Conservation (phyloP, 768 basidiomycete genomes). For the Pulveroboletus ravenelii region DNA sequence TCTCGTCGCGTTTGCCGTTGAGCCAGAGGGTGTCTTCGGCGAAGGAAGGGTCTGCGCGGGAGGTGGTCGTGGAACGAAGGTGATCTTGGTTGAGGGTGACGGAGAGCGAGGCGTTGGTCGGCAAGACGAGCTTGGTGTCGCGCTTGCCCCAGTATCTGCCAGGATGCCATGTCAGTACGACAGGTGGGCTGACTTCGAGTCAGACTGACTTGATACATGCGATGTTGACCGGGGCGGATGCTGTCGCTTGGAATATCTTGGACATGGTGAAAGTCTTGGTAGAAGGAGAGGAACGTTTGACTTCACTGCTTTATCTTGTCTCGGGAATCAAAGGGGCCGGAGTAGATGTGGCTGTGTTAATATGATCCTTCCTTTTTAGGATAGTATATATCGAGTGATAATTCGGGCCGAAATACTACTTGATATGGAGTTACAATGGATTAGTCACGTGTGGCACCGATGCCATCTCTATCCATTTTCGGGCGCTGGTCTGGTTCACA, state of each 20-base stretch:
- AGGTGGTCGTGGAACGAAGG: conserved; percentile 89
- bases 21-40: conserved; percentile 84
- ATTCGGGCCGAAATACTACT: conserved; percentile 12
- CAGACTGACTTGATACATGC: conserved; percentile 87
- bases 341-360: conserved; percentile 20
- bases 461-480: conserved; percentile 19
- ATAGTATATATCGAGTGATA: not conserved
- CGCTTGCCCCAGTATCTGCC: conserved; percentile 98
- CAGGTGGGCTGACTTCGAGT: not conserved
- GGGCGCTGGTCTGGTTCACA: conserved; percentile 24
- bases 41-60: conserved; percentile 75
- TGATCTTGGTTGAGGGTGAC: conserved; percentile 97
- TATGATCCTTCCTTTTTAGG: conserved; percentile 14
- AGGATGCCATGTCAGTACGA: conserved; percentile 6
- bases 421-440: conserved; percentile 2
- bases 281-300: conserved; percentile 3
- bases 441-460: conserved; percentile 19
- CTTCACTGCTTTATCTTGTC: conserved; percentile 6
- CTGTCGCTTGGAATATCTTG: conserved; percentile 71
- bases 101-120: conserved; percentile 97
- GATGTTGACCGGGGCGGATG: conserved; percentile 93
- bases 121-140: conserved; percentile 89
- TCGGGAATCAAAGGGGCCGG: conserved; percentile 8
- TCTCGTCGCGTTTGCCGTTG: conserved; percentile 88
- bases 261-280: conserved; percentile 41